Evolutionary conservation across 345 rosid species (phyloP).

Genomic region (Arabidopsis thaliana): DNA sequence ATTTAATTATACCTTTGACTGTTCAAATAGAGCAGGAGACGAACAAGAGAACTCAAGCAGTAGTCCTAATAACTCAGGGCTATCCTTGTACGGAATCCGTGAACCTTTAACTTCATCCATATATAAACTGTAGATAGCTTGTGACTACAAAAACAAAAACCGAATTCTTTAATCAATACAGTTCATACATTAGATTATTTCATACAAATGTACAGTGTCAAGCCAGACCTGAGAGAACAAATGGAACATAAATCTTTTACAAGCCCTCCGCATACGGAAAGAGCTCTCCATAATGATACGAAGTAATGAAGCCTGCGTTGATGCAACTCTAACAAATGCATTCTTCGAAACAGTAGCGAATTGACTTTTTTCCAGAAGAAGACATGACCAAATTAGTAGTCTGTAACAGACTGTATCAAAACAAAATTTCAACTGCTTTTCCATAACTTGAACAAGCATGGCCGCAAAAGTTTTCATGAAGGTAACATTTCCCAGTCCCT

Average conservation of each 20-base stretch:
- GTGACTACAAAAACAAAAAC: constrained; percentile 59
- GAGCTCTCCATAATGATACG: constrained; percentile 66
- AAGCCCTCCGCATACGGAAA: constrained; percentile 73
- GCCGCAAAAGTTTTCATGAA: constrained; percentile 92
- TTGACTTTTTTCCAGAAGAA: constrained; percentile 71
- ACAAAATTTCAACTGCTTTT: constrained; percentile 66
- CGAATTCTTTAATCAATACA: not conserved
- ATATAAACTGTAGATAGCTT: constrained; percentile 63
- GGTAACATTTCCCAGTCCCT: constrained; percentile 53
- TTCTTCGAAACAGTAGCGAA: constrained; percentile 77
- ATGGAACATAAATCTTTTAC: constrained; percentile 65
- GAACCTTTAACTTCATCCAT: constrained; percentile 65
- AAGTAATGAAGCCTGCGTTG: constrained; percentile 75
- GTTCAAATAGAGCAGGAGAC: constrained; percentile 58
- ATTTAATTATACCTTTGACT: constrained; percentile 60
- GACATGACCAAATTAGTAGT: constrained; percentile 86
- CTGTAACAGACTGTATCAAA: constrained; percentile 68
- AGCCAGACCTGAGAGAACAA: constrained; percentile 79
- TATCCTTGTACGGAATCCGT: constrained; percentile 73
- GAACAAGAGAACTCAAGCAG: constrained; percentile 71
- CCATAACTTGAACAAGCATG: constrained; percentile 84
- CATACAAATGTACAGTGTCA: not conserved
- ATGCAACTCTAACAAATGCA: constrained; percentile 76
- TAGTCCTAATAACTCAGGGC: constrained; percentile 69
- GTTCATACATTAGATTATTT: not conserved